These are phyloP conservation scores for Cantharellus anzutake DNA, from an alignment of 768 basidiomycete genomes.

Conservation along the genomic window DNA sequence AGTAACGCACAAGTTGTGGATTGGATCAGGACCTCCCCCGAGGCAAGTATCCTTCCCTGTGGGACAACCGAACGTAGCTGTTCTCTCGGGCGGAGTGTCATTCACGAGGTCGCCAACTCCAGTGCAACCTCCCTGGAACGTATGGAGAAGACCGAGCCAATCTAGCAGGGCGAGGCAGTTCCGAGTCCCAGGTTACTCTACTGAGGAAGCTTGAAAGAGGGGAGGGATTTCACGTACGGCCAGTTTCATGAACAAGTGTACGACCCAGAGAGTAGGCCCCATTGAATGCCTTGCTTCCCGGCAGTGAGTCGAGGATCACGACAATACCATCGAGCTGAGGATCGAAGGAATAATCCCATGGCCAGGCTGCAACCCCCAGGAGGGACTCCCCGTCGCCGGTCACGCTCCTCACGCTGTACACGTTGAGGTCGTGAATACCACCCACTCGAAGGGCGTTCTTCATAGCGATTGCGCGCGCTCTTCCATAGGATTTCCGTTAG, in stretches of 20 bases:
- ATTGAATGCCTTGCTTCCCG: constrained; percentile 13
- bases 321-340: constrained; percentile 23
- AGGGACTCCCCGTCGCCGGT: constrained; percentile 14
- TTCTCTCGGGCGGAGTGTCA: constrained; percentile 11
- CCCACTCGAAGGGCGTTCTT: constrained; percentile 20
- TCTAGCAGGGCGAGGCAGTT: neutral
- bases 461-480: constrained; percentile 18
- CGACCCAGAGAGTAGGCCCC: constrained; percentile 6
- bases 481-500: too few relatives aligned
- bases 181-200: neutral
- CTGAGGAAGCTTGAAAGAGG: neutral
- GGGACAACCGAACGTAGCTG: constrained; percentile 20
- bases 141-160: constrained; percentile 20
- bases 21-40: constrained; percentile 8
- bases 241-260: constrained; percentile 22
- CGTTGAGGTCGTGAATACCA: constrained; percentile 16
- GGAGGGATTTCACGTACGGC: constrained; percentile 17
- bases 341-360: constrained; percentile 13
- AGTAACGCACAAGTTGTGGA: constrained; percentile 7
- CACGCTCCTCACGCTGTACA: constrained; percentile 18
- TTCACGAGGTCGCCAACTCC: constrained; percentile 11
- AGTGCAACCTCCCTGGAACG: constrained; percentile 20
- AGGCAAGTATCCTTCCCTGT: constrained; percentile 18
- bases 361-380: constrained; percentile 23
- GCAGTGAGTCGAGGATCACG: constrained; percentile 17